phyloP scores from a whole-genome alignment of 2,329 filamentous ascomycete genomes.

The Penicillium oxalicum region DNA sequence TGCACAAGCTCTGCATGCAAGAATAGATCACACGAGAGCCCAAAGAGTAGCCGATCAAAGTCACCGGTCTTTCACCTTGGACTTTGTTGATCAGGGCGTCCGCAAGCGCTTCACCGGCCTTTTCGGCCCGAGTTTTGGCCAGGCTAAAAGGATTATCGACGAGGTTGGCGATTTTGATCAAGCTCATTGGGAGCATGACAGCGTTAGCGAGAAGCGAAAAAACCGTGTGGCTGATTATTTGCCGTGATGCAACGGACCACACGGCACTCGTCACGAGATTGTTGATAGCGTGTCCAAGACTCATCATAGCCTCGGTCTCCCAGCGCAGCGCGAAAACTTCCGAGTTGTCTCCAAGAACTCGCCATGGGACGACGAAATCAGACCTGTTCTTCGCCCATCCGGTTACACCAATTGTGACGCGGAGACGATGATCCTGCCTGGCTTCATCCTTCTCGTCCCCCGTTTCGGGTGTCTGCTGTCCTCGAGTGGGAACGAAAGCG shows the following conservation, averaged over 20 bases:
- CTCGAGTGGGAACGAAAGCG: conserved; percentile 69
- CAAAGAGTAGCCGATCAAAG: conserved; percentile 73
- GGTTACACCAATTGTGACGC: conserved; percentile 74
- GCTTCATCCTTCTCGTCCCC: conserved; percentile 37
- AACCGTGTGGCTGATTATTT: conserved; percentile 68
- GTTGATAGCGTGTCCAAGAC: conserved; percentile 70
- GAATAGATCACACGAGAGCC: conserved; percentile 77
- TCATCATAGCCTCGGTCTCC: conserved; percentile 71
- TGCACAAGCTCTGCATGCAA: conserved; percentile 69
- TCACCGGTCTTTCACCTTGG: conserved; percentile 76
- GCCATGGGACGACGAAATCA: conserved; percentile 73
- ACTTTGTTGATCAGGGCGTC: conserved; percentile 76
- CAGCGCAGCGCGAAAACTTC: conserved; percentile 81
- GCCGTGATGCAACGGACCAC: conserved; percentile 66
- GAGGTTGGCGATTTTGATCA: conserved; percentile 60
- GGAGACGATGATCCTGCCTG: conserved; percentile 58
- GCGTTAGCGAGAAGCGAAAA: conserved; percentile 59
- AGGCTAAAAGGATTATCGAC: conserved; percentile 79
- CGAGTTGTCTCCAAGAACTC: conserved; percentile 61
- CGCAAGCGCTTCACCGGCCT: conserved; percentile 71
- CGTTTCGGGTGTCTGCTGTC: conserved; percentile 41
- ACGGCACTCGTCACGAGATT: conserved; percentile 71
- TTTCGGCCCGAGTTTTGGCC: conserved; percentile 69
- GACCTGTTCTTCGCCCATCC: conserved; percentile 72
- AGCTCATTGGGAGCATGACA: conserved; percentile 63